These are phyloP conservation scores for Isoetes taiwanensis DNA, from an alignment of 75 land plant genomes.

Conservation along the genomic window DNA sequence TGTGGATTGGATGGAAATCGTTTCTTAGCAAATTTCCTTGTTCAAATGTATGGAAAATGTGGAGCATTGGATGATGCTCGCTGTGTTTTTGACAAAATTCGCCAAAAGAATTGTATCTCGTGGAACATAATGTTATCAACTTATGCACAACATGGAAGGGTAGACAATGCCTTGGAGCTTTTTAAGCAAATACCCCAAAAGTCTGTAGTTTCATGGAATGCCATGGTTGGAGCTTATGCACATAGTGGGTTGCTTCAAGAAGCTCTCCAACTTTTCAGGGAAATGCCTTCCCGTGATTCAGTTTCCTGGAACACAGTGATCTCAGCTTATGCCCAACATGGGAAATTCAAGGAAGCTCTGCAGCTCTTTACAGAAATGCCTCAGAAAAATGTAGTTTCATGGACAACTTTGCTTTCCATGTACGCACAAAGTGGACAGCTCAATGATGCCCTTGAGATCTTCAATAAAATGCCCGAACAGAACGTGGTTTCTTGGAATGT, in stretches of 20 bases:
- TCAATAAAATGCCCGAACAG: not conserved
- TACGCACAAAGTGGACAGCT: constrained; percentile 6
- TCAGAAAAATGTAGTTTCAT: constrained; percentile 2
- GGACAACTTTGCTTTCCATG: constrained; percentile 9
- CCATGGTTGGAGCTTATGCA: too few species aligned
- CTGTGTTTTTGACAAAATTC: too few species aligned
- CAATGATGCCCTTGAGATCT: not conserved
- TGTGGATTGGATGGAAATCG: too few species aligned
- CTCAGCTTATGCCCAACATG: constrained; percentile 11
- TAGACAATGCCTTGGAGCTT: too few species aligned
- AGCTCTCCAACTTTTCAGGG: constrained; percentile 4
- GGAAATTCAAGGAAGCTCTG: constrained; percentile 6
- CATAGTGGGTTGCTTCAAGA: not conserved
- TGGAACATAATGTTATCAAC: too few species aligned
- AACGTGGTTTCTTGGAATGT: not conserved
- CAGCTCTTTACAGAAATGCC: constrained; percentile 14
- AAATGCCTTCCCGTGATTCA: constrained; percentile 10
- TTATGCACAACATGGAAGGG: too few species aligned
- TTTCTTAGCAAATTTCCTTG: too few species aligned
- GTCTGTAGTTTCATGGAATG: too few species aligned
- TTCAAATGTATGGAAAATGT: too few species aligned
- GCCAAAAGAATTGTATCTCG: too few species aligned
- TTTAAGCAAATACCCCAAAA: too few species aligned
- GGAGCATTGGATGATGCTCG: too few species aligned
- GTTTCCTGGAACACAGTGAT: constrained; percentile 27